phyloP scores from a whole-genome alignment of 306 rosid genomes.

The Astragalus glycyphyllos region DNA sequence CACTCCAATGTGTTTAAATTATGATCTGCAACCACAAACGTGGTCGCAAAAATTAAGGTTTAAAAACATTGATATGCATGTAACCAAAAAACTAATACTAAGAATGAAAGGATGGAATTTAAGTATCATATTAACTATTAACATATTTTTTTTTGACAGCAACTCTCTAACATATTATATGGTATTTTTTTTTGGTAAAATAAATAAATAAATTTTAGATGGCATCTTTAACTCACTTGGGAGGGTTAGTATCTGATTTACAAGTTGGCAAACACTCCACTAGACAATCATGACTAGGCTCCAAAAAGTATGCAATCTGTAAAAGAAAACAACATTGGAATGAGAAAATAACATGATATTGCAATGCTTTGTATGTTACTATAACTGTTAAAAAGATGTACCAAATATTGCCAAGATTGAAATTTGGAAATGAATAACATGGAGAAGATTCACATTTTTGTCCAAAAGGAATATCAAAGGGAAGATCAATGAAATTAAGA shows the following conservation, averaged over 20 bases:
- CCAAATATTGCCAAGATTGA: neutral
- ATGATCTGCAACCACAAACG: neutral
- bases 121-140: constrained; percentile 12
- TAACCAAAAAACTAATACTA: neutral
- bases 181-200: too few species aligned
- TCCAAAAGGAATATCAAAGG: constrained; percentile 2
- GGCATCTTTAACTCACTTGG: constrained; percentile 67
- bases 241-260: constrained; percentile 78
- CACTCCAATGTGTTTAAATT: neutral
- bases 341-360: constrained; percentile 20
- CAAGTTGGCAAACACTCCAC: constrained; percentile 92
- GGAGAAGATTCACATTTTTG: neutral
- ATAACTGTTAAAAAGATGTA: constrained; percentile 16
- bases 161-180: neutral
- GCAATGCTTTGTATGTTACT: neutral
- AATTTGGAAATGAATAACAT: constrained; percentile 6
- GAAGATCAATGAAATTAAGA: constrained; percentile 6
- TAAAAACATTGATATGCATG: neutral
- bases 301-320: constrained; percentile 88
- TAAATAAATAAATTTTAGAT: neutral
- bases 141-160: neutral
- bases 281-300: constrained; percentile 83
- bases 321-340: constrained; percentile 30
- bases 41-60: neutral
- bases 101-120: constrained; percentile 1